Base-by-base conservation (phyloP, 148 eudicot genomes). In the Beta vulgaris region DNA sequence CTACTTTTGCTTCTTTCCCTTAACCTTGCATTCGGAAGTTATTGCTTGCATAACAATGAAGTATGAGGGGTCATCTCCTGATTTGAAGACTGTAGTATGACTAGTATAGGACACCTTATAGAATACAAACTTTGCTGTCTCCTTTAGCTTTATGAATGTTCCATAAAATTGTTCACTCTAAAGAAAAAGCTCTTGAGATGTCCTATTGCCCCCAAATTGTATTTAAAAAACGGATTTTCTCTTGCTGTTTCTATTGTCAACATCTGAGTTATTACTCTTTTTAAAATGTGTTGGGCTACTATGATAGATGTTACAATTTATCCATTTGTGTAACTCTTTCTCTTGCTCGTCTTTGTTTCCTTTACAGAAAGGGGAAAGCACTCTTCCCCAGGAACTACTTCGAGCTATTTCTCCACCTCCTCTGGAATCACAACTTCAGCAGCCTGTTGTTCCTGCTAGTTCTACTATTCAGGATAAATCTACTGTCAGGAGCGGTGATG, bases 321-420 rank as follows among this genome's bases (percentile, higher is more conserved):
- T 68, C 72, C 57, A 66, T 66, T 71, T 68, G 34, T 40, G 34
- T 64, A 51, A 25, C 44, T 63, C n/a, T 55, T 51, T 31, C 74
- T 75, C 49, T 51, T 65, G 55, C 26, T 46, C 57, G 23, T 48
- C 76, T 69, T 77, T 71, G 64, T 74, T 67, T 78, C 68, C 46
- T 51, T 81, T 43, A 78, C 89, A 95, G 97, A 95, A 95, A 91
- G 98, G 98, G 55, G 96, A 95, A 59, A 83, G 81, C 59, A 89
- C 89, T 73, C 90, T 95, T 79, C 99, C 99, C 42, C 92, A 86
- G 80, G 97, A 92, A 80, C 78, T 95, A 72, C 92, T 95, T 72
- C 86, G 88, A 65, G 86, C 96, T 71, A 92, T 95, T 78, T 68
- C 84, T 69, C 97, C 99, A 25, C 97, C 97, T 69, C 90, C 93